phyloP scores from a whole-genome alignment of 2,329 filamentous ascomycete genomes.

The Beauveria brongniartii region DNA sequence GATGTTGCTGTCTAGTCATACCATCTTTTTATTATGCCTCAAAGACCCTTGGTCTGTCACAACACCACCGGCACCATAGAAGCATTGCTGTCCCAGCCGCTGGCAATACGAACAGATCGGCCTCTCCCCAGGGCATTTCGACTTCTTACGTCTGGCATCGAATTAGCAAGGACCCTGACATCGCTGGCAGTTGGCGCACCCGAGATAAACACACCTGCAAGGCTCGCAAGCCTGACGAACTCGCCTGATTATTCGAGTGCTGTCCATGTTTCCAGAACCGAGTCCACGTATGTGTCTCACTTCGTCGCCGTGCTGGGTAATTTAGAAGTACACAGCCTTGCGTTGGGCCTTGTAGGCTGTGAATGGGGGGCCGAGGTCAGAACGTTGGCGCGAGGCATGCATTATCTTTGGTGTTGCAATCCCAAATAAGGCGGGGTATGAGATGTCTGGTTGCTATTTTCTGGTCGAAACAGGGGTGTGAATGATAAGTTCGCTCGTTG shows the following conservation, averaged over 20 bases:
- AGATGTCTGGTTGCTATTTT: not conserved
- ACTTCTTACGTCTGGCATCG: slow-evolving; percentile 38
- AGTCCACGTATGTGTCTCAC: not conserved
- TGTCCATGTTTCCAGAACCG: not conserved
- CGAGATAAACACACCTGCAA: slow-evolving; percentile 21
- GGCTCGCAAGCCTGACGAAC: slow-evolving; percentile 24
- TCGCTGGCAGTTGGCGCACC: too few species aligned
- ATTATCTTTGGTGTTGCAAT: not conserved
- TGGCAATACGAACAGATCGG: slow-evolving; percentile 41
- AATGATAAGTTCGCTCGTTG: not conserved
- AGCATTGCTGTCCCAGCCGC: slow-evolving; percentile 38
- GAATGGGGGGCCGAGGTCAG: not conserved
- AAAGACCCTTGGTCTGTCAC: slow-evolving; percentile 5
- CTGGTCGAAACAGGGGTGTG: not conserved
- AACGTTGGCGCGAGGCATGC: not conserved
- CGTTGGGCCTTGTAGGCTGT: not conserved
- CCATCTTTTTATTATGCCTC: slow-evolving; percentile 15
- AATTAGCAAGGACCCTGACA: not conserved
- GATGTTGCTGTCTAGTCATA: not conserved
- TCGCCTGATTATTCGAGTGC: slow-evolving; percentile 8
- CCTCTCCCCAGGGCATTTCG: slow-evolving; percentile 41
- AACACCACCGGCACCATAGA: slow-evolving; percentile 25
- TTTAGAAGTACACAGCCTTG: not conserved
- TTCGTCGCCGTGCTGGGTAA: not conserved
- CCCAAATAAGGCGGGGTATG: not conserved